These are phyloP conservation scores for Malassezia nana DNA, from an alignment of 1,284 basidiomycete genomes.

Conservation along the genomic window DNA sequence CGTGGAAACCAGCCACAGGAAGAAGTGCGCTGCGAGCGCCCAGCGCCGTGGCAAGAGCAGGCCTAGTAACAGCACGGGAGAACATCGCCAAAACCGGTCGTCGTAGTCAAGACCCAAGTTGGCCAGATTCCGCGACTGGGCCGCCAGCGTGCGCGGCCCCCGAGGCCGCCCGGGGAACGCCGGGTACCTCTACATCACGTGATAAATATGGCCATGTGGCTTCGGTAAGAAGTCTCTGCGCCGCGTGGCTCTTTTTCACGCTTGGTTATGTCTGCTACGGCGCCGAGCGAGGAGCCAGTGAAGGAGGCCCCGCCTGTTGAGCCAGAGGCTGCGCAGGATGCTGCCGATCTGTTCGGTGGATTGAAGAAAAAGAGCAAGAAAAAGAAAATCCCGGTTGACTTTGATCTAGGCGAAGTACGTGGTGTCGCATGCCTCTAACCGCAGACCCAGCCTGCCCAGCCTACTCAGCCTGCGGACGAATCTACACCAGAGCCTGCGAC, in stretches of 20 bases:
- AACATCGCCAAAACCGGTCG: constrained; percentile 14
- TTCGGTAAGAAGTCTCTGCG: constrained; percentile 32
- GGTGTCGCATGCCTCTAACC: background rate
- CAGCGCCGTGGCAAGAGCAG: constrained; percentile 14
- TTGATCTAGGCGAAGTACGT: constrained; percentile 55
- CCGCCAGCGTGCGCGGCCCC: constrained; percentile 14
- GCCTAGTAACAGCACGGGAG: constrained; percentile 18
- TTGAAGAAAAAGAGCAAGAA: constrained; percentile 80
- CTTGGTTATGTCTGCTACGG: constrained; percentile 14
- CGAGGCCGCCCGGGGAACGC: constrained; percentile 15
- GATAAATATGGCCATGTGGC: constrained; percentile 9
- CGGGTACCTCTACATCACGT: constrained; percentile 11
- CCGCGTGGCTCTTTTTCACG: constrained; percentile 5
- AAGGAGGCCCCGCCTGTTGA: constrained; percentile 10
- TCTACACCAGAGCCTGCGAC: constrained; percentile 21
- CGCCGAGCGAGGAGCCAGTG: constrained; percentile 15
- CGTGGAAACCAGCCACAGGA: constrained; percentile 40
- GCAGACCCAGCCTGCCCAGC: background rate
- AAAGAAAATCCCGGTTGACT: constrained; percentile 73
- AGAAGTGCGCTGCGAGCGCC: constrained; percentile 19
- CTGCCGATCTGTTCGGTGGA: constrained; percentile 73
- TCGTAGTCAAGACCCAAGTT: constrained; percentile 13
- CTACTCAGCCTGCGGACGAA: constrained; percentile 5
- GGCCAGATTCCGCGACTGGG: background rate
- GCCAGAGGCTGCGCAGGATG: constrained; percentile 53